Conservation (phyloP, 1,284 basidiomycete genomes). For the Porodaedalea pini region DNA sequence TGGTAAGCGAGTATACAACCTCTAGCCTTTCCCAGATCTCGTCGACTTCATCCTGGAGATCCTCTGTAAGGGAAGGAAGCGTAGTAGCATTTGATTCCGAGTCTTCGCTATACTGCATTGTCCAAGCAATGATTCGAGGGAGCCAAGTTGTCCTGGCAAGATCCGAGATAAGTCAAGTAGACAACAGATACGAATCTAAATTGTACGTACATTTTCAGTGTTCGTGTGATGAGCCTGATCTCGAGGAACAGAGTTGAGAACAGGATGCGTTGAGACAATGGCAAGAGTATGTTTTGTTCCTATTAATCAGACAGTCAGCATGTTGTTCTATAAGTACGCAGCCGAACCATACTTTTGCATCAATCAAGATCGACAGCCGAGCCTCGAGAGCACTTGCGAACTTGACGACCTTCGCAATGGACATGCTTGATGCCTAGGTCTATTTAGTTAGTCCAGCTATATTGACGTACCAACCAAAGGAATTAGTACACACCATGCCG, state of each 20-base stretch:
- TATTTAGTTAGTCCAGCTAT: neutral
- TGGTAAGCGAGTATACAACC: slow-evolving; percentile 48
- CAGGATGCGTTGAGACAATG: slow-evolving; percentile 54
- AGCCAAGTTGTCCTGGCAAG: slow-evolving; percentile 54
- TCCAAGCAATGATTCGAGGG: slow-evolving; percentile 50
- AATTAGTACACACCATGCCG: slow-evolving; percentile 17
- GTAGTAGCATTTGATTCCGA: slow-evolving; percentile 19
- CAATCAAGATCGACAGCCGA: slow-evolving; percentile 54
- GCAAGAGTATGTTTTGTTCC: slow-evolving; percentile 49
- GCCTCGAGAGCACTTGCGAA: slow-evolving; percentile 59
- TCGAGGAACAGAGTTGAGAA: slow-evolving; percentile 58
- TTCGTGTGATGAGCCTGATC: slow-evolving; percentile 55
- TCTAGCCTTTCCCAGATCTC: slow-evolving; percentile 42
- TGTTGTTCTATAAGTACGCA: neutral
- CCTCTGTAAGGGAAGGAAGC: slow-evolving; percentile 29
- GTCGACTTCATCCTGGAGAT: slow-evolving; percentile 42
- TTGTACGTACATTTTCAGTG: slow-evolving; percentile 54
- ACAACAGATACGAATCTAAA: neutral
- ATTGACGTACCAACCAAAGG: neutral
- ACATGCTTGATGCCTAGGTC: slow-evolving; percentile 32
- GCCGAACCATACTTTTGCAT: slow-evolving; percentile 51
- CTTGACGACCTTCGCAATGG: slow-evolving; percentile 37
- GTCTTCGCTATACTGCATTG: slow-evolving; percentile 34
- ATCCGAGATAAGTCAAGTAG: slow-evolving; percentile 10
- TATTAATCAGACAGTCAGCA: slow-evolving; percentile 27